Evolutionary conservation across 495 filamentous ascomycete species (phyloP).

Genomic region (Wilcoxina mikolae): DNA sequence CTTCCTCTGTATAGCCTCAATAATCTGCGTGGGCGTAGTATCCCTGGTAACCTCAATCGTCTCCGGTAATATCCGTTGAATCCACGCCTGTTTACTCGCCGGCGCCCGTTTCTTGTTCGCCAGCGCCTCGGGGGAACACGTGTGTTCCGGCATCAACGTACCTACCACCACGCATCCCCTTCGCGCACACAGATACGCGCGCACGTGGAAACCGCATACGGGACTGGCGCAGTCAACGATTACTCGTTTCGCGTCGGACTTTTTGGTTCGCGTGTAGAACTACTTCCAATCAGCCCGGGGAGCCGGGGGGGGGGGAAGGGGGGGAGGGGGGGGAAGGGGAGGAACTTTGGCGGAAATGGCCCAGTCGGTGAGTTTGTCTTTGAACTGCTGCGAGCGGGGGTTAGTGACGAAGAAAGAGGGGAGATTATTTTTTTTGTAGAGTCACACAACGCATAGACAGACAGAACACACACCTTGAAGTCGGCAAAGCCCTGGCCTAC

Average conservation of each 20-base stretch:
- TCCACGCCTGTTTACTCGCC: constrained; percentile 4
- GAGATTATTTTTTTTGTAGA: too few relatives aligned
- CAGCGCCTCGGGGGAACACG: neutral
- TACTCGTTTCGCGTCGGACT: constrained; percentile 3
- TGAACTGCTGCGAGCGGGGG: too few relatives aligned
- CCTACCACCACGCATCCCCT: neutral
- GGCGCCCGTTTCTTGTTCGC: constrained; percentile 6
- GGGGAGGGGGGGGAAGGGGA: neutral
- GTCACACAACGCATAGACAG: neutral
- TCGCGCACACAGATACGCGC: constrained; percentile 1
- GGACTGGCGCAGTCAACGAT: constrained; percentile 5
- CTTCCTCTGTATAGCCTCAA: constrained; percentile 4
- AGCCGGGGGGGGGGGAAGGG: neutral
- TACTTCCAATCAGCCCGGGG: neutral
- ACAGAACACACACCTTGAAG: constrained; percentile 3
- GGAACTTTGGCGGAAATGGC: constrained; percentile 2
- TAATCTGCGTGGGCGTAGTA: constrained; percentile 7
- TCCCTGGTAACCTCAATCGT: neutral
- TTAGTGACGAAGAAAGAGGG: too few relatives aligned
- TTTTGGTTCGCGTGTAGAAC: constrained; percentile 5
- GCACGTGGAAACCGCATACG: constrained; percentile 3
- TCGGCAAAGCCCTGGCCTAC: constrained; percentile 5
- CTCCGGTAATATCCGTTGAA: constrained; percentile 5
- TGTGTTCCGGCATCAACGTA: constrained; percentile 3
- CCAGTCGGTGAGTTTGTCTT: constrained; percentile 5